Evolutionary conservation across 169 alveolate species (phyloP).

Genomic region (Neospora caninum): DNA sequence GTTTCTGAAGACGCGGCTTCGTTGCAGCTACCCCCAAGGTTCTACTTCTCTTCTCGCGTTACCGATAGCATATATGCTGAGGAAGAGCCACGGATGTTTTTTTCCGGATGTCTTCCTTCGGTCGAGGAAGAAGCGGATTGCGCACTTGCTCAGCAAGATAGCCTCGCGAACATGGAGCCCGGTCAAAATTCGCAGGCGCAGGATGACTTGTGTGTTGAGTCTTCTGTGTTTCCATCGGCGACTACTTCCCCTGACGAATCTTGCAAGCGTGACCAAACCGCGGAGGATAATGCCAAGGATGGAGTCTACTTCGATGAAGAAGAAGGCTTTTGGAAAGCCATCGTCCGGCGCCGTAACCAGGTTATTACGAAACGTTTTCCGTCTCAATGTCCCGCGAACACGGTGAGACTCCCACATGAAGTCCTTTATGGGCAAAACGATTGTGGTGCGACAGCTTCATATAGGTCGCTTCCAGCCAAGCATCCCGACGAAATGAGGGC

Average conservation of each 20-base stretch:
- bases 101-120: background rate
- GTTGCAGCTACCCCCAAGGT: background rate
- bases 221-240: background rate
- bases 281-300: background rate
- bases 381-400: background rate
- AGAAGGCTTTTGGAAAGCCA: slow-evolving; percentile 1
- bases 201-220: background rate
- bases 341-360: background rate
- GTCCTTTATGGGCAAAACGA: background rate
- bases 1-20: background rate
- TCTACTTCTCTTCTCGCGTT: slow-evolving; percentile 4
- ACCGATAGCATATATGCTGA: background rate
- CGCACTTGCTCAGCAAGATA: background rate
- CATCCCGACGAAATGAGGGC: background rate
- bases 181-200: background rate
- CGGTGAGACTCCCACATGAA: background rate
- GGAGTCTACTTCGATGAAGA: background rate
- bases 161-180: background rate
- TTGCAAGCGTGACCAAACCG: too few relatives aligned
- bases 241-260: background rate
- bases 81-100: background rate
- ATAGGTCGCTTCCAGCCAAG: too few relatives aligned
- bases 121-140: background rate
- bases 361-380: background rate
- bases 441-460: background rate